A percentile compares a stretch with the other conserved stretches of the same genome.
Evolutionary conservation across 176 grass and related monocot species (phyloP).

Genomic region (Aegilops tauschii): DNA sequence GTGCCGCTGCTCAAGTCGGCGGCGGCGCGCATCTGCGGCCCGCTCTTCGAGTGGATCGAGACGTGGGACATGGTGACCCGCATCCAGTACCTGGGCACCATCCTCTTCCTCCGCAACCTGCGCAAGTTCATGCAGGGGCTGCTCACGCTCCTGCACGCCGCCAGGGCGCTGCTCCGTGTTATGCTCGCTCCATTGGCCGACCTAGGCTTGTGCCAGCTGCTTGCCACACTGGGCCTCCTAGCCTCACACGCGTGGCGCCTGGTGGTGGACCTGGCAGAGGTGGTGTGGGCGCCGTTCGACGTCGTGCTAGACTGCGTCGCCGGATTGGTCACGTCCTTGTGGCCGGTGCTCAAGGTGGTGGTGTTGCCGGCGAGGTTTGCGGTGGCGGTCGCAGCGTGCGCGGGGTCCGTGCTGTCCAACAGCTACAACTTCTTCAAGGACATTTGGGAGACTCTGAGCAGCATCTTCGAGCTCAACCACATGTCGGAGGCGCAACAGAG

Average conservation of each 20-base stretch:
- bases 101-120: constrained; percentile 80
- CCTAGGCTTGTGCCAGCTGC: background rate
- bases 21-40: constrained; percentile 65
- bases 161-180: constrained; percentile 2
- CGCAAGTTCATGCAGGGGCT: constrained; percentile 45
- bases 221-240: background rate
- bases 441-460: constrained; percentile 64
- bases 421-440: constrained; percentile 58
- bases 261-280: constrained; percentile 41
- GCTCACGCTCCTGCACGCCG: constrained; percentile 24
- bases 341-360: constrained; percentile 39
- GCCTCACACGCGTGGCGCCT: constrained; percentile 7
- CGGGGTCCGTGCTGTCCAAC: constrained; percentile 41
- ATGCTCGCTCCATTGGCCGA: constrained; percentile 37
- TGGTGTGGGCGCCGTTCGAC: constrained; percentile 51
- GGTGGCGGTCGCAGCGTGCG: constrained; percentile 28
- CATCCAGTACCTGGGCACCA: constrained; percentile 87
- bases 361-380: constrained; percentile 28
- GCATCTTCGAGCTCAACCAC: constrained; percentile 62
- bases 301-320: constrained; percentile 17
- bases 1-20: constrained; percentile 77
- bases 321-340: background rate
- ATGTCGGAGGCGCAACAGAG: constrained; percentile 61
- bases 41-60: constrained; percentile 86
- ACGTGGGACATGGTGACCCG: constrained; percentile 84